Evolutionary conservation across 2,329 filamentous ascomycete genomes (phyloP).

Genomic region (Monilinia vaccinii-corymbosi): DNA sequence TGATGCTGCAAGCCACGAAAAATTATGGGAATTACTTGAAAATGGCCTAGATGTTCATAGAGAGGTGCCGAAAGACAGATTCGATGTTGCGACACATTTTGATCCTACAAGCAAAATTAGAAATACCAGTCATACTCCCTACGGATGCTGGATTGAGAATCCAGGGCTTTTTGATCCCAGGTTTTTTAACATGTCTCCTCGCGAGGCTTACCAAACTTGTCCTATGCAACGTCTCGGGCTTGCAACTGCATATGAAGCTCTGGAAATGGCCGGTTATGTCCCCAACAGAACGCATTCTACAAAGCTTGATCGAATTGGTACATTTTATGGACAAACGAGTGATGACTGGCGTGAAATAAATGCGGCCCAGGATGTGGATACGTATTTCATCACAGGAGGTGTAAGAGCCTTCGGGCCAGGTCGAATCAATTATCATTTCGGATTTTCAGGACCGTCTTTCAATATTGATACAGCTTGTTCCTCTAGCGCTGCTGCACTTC

Average conservation of each 20-base stretch:
- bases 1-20: constrained; percentile 59
- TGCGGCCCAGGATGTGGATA: constrained; percentile 26
- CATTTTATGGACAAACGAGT: constrained; percentile 28
- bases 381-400: constrained; percentile 28
- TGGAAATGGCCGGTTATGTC: constrained; percentile 74
- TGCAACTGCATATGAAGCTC: constrained; percentile 69
- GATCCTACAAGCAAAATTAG: constrained; percentile 63
- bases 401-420: constrained; percentile 29
- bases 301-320: constrained; percentile 35
- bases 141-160: constrained; percentile 62
- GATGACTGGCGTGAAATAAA: constrained; percentile 29
- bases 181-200: constrained; percentile 82
- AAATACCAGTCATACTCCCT: constrained; percentile 59
- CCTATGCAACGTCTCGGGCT: constrained; percentile 72
- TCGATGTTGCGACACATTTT: constrained; percentile 60
- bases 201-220: constrained; percentile 71
- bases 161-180: constrained; percentile 72
- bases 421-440: constrained; percentile 35
- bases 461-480: constrained; percentile 36
- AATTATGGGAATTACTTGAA: constrained; percentile 66
- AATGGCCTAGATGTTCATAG: constrained; percentile 68
- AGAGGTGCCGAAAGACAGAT: constrained; percentile 58
- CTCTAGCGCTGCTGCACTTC: constrained; percentile 31
- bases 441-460: constrained; percentile 35
- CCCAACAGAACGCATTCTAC: constrained; percentile 27